Evolutionary conservation across 179 eudicot genomes (phyloP).

Genomic region (Vitellaria paradoxa): DNA sequence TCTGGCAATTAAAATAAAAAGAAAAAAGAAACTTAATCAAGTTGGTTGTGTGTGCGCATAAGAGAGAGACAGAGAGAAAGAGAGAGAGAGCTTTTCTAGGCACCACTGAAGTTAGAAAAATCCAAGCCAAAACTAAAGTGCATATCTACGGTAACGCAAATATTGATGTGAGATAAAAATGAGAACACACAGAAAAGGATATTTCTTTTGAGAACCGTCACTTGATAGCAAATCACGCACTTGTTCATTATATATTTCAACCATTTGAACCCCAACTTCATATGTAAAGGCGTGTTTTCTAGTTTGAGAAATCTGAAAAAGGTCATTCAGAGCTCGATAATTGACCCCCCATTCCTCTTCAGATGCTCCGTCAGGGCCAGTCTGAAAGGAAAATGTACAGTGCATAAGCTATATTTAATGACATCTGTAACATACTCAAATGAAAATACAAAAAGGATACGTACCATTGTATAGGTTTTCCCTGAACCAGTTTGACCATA

Average conservation of each 20-base stretch:
- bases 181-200: slow-evolving; percentile 50
- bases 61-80: background rate
- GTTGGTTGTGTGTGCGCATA: too few relatives aligned
- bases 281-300: slow-evolving; percentile 54
- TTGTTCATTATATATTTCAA: slow-evolving; percentile 95
- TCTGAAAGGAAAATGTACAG: slow-evolving; percentile 38
- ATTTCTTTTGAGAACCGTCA: slow-evolving; percentile 70
- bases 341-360: slow-evolving; percentile 95
- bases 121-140: background rate
- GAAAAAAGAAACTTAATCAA: too few relatives aligned
- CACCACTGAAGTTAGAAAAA: background rate
- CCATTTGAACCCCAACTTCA: slow-evolving; percentile 84
- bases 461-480: slow-evolving; percentile 98
- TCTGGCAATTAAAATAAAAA: too few relatives aligned
- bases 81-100: background rate
- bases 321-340: slow-evolving; percentile 86
- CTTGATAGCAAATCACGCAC: slow-evolving; percentile 79
- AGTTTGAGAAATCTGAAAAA: slow-evolving; percentile 74
- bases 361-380: slow-evolving; percentile 83
- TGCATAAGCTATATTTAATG: background rate
- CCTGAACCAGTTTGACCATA: slow-evolving; percentile 99
- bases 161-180: background rate
- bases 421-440: background rate
- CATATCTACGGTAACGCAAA: background rate
- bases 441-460: slow-evolving; percentile 5